A percentile compares a stretch with the other conserved stretches of the same genome.
These are phyloP conservation scores for Boletus pseudo-olivaceus DNA, from an alignment of 768 basidiomycete species.

Conservation along the genomic window DNA sequence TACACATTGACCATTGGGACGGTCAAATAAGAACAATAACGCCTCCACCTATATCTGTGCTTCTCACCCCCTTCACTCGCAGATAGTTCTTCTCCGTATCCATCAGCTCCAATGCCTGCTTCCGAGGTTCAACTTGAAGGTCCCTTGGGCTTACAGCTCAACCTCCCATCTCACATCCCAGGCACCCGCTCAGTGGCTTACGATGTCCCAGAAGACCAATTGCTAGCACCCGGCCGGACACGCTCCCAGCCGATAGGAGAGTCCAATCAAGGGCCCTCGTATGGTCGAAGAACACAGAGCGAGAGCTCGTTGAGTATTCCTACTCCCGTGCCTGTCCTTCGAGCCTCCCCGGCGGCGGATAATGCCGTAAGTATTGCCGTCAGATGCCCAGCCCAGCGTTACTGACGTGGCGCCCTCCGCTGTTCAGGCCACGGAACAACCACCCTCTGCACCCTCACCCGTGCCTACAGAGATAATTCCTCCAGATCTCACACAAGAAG, in stretches of 20 bases:
- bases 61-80: background rate
- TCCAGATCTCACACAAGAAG: slow-evolving; percentile 31
- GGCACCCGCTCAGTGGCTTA: slow-evolving; percentile 7
- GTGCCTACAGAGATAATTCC: slow-evolving; percentile 34
- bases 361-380: slow-evolving; percentile 22
- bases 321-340: slow-evolving; percentile 11
- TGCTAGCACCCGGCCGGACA: slow-evolving; percentile 12
- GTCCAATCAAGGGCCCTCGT: slow-evolving; percentile 22
- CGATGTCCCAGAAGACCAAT: slow-evolving; percentile 5
- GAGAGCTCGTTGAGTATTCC: slow-evolving; percentile 14
- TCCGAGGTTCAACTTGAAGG: slow-evolving; percentile 24
- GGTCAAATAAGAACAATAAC: slow-evolving; percentile 18
- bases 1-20: background rate
- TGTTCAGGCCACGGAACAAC: slow-evolving; percentile 11
- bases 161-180: slow-evolving; percentile 13
- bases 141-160: slow-evolving; percentile 19
- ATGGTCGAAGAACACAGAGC: slow-evolving; percentile 25
- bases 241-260: slow-evolving; percentile 24
- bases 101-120: slow-evolving; percentile 15
- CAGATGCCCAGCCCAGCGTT: background rate
- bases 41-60: background rate
- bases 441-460: slow-evolving; percentile 28
- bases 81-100: background rate
- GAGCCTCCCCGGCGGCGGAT: slow-evolving; percentile 13
- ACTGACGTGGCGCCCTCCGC: slow-evolving; percentile 4